Conservation (phyloP, 139 green algal genomes). For the Mychonastes homosphaera region DNA sequence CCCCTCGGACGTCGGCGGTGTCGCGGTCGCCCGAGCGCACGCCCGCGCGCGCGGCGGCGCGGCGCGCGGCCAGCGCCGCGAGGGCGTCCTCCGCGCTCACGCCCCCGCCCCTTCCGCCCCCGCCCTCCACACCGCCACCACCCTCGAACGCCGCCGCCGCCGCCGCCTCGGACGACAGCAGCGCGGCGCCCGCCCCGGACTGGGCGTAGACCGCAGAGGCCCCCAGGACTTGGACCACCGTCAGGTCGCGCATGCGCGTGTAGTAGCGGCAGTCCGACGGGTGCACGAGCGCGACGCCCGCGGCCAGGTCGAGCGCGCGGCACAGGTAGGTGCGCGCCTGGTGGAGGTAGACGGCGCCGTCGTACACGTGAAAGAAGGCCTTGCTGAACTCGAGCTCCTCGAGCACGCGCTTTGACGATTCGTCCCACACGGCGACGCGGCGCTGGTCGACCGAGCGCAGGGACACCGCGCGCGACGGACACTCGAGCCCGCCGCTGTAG, state of each 20-base stretch:
- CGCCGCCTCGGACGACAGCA: too few relatives aligned
- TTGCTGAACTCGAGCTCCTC: slow-evolving; percentile 70
- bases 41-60: too few relatives aligned
- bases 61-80: too few relatives aligned
- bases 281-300: slow-evolving; percentile 55
- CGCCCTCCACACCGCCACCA: neutral
- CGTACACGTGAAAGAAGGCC: slow-evolving; percentile 83
- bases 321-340: slow-evolving; percentile 76
- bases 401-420: slow-evolving; percentile 40
- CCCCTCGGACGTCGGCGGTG: too few relatives aligned
- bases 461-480: slow-evolving; percentile 39
- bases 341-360: slow-evolving; percentile 85
- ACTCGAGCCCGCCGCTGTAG: slow-evolving; percentile 44
- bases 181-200: neutral
- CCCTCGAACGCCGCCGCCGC: too few relatives aligned
- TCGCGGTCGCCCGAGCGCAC: too few relatives aligned
- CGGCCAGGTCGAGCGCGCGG: slow-evolving; percentile 62
- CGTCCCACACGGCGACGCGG: slow-evolving; percentile 66
- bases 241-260: slow-evolving; percentile 45
- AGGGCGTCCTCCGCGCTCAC: too few relatives aligned
- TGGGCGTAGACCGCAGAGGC: slow-evolving; percentile 17
- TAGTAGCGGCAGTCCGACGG: slow-evolving; percentile 83
- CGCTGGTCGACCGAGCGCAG: slow-evolving; percentile 79
- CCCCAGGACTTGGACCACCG: slow-evolving; percentile 48
- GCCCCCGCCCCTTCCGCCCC: neutral